Evolutionary conservation across 345 rosid genomes (phyloP), one percentile per base, ranked within the genome.

Genomic region (Arabidopsis thaliana): DNA sequence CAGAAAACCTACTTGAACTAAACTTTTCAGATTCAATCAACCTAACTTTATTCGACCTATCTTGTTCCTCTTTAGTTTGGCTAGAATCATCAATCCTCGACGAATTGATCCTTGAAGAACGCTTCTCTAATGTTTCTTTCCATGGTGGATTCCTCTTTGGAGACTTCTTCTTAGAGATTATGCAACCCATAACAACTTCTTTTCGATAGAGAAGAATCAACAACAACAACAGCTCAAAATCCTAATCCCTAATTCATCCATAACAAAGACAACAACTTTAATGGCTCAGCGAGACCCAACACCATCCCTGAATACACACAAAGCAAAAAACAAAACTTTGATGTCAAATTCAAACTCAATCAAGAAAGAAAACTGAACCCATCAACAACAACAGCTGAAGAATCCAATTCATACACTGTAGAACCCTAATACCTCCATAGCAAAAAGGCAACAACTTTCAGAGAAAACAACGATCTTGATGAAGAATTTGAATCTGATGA

Each of bases 111-210:
- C 85, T 83, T 6, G 87, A 82, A 71, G 85, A 84, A 67, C 86
- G 89, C 82, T 81, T 80, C 57, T 84, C 93, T 20, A 82, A 71
- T 34, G 88, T 68, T 34, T 84, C 86, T 79, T 84, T 89, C 52
- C 88, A 62, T 8, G 85, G 65, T 16, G 70, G 59, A 59, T 14
- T 32, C 76, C 63, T 84, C 40, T 88, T 84, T 67, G 89, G 87
- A 0, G 95, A 87, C 67, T 59, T 84, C 32, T 89, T 85, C 84
- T 94, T 94, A 0, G 97, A 88, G 78, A 83, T 71, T 68, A 88
- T 78, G 63, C 97, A 89, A 77, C 98, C 98, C 98, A 94, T 94
- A 50, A 25, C 5, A 16, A 16, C 20, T 16, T 16, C 20, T 16
- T 16, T 16, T 16, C 20, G 12, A 48, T 12, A 36, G 4, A 62